phyloP scores from a whole-genome alignment of 1,139 yeast genomes.

The Fermentozyma sake region DNA sequence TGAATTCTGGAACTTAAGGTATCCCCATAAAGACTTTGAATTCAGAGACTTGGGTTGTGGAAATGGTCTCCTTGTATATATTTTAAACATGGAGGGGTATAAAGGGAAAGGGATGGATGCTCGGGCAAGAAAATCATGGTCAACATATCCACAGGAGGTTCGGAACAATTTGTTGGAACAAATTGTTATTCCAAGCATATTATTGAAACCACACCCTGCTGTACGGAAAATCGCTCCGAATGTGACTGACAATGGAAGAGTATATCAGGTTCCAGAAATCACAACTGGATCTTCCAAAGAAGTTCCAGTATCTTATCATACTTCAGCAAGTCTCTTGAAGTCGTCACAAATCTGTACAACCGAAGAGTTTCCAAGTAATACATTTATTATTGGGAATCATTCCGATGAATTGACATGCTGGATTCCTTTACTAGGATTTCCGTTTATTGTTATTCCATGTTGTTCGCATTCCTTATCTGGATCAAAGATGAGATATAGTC shows the following conservation, averaged over 20 bases:
- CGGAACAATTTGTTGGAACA: slow-evolving; percentile 62
- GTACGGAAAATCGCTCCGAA: slow-evolving; percentile 51
- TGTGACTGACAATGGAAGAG: slow-evolving; percentile 53
- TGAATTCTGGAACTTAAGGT: slow-evolving; percentile 75
- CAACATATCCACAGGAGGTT: slow-evolving; percentile 58
- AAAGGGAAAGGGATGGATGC: slow-evolving; percentile 88
- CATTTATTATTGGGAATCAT: slow-evolving; percentile 90
- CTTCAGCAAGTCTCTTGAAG: slow-evolving; percentile 46
- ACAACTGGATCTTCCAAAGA: background rate
- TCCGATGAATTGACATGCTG: slow-evolving; percentile 95
- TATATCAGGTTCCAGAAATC: slow-evolving; percentile 45
- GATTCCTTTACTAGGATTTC: slow-evolving; percentile 84
- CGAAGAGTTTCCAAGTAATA: slow-evolving; percentile 61
- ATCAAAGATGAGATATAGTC: slow-evolving; percentile 59
- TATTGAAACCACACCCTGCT: slow-evolving; percentile 66
- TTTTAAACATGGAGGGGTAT: slow-evolving; percentile 75
- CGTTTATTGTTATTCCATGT: slow-evolving; percentile 91
- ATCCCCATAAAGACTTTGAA: slow-evolving; percentile 49
- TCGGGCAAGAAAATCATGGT: slow-evolving; percentile 85
- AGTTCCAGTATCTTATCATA: slow-evolving; percentile 29
- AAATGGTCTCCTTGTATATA: slow-evolving; percentile 79
- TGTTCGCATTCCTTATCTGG: slow-evolving; percentile 89
- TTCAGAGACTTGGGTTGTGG: slow-evolving; percentile 96
- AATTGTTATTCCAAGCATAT: slow-evolving; percentile 69
- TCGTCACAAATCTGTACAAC: slow-evolving; percentile 60